Evolutionary conservation across 345 rosid species (phyloP), one percentile per base, ranked within the genome.

Genomic region (Syzygium aqueum): DNA sequence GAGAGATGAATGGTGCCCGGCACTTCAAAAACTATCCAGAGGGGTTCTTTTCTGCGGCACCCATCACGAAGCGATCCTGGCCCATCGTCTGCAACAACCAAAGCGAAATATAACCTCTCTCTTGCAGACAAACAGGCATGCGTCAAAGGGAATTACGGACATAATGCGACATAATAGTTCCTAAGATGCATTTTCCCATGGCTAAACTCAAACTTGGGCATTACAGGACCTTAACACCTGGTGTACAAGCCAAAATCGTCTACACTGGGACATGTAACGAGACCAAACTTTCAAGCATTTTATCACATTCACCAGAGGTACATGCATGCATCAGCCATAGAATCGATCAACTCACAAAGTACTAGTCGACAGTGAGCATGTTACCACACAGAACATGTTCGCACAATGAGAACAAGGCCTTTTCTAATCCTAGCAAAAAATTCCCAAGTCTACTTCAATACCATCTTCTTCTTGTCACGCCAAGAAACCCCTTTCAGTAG

Each of bases 51-150:
- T 57, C 67, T 93, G 53, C 92, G 90, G 77, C 99, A 98, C 86
- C 94, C 99, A 40, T 94, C 93, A 40, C 98, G 92, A 59, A 96
- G 91, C 11, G 99, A 94, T 90, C 99, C 98, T 10, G 98, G 97
- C 59, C 97, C 99, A 56, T 96, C 98, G 87, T 96, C 99, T 98
- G 67, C 90, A 91, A 87, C 85, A 51, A n/a, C 85, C 82, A 10
- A 84, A 67, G 73, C 83, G 1, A 78, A 37, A 77, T 6, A 40
- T 77, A 53, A 40, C 21, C 17, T 46, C 33, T 53, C 22, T 57
- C 4, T 3, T 43, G 3, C 11, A 73, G 49, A 37, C 27, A 73
- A 73, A 73, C 25, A 73, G 82, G 82, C 27, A 5, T 37, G 82
- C 82, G 9, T 25, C 49, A 73, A 19, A 73, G 82, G 82, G 49